Base-by-base conservation (phyloP, 352 stramenopile genomes). In the Phytophthora pluvialis region DNA sequence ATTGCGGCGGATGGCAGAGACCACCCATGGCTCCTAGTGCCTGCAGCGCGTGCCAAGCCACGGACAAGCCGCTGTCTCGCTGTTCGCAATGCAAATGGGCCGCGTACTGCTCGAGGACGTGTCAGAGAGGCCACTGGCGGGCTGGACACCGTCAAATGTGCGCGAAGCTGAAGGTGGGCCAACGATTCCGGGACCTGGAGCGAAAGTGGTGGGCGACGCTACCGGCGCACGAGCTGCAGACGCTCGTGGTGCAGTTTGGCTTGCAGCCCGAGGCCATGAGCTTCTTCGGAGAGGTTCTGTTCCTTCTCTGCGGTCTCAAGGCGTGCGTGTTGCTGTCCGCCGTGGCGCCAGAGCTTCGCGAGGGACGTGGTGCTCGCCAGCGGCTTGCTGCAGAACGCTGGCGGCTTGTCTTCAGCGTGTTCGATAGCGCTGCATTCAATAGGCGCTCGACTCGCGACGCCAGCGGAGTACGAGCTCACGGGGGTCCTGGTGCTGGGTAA, bases 251-350 rank as follows among this genome's bases (percentile, higher is more conserved):
- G 13, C 29, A 68, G 38, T 58, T 65, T 32, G 75, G 75, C 9
- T 60, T 90, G 16, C 60, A 82, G 5, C 72, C 79, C 1, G 31
- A 79, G 4, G 77, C 83, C 8, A 88, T 90, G 81, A 42, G 54
- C 11, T 93, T 91, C 68, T 91, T 80, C 63, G 86, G 86, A 4
- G 86, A 94, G 70, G 76, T 92, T 53, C 64, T 90, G 15, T 94
- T 94, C 55, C 46, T 87, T 4, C 67, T 89, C 8, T 48, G 51
- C 8, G 81, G 81, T 9, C 64, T 92, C 43, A 94, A 94, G 65
- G 50, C 74, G 11, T 83, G 80, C 40, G 67, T 90, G 44, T 15
- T 94, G 36, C 70, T 94, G 42, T 92, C 86, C 35, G 0, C 46
- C 53, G 3, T 92, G 78, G 80, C 73, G 75, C 13, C 26, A 36